These are phyloP conservation scores for Tetrapisispora pingtungensis DNA, from an alignment of 805 yeast genomes.

Conservation along the genomic window DNA sequence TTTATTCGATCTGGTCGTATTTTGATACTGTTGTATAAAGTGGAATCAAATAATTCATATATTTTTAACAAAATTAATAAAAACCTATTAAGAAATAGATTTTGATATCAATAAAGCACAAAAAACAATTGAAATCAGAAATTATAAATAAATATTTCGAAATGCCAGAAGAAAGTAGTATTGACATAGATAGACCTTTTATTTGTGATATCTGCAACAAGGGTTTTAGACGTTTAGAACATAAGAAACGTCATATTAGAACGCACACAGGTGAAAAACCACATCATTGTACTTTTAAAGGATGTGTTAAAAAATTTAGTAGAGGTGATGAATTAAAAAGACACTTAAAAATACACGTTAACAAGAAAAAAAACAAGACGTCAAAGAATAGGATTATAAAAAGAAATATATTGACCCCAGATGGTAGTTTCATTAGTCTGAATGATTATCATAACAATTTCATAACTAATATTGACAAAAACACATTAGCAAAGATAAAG, in stretches of 20 bases:
- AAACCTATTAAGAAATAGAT: no score
- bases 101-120: no score
- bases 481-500: not conserved
- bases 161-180: not conserved
- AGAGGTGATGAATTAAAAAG: conserved; percentile 81
- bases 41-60: no score
- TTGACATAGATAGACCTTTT: conserved; percentile 51
- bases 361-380: conserved; percentile 7
- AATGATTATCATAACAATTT: conserved; percentile 1
- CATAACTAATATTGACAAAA: conserved; percentile 3
- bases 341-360: conserved; percentile 65
- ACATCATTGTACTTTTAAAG: conserved; percentile 72
- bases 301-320: conserved; percentile 72
- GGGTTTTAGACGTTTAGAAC: conserved; percentile 82
- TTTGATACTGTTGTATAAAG: no score
- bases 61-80: no score
- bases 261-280: conserved; percentile 94
- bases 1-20: no score
- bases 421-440: not conserved
- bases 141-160: not conserved
- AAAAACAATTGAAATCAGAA: no score
- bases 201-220: conserved; percentile 76
- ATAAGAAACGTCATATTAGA: conserved; percentile 82
- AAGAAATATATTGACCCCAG: not conserved
- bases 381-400: conserved; percentile 1